Evolutionary conservation across 352 stramenopile species (phyloP), one percentile per base, ranked within the genome.

Genomic region (Blastocystis sp.): DNA sequence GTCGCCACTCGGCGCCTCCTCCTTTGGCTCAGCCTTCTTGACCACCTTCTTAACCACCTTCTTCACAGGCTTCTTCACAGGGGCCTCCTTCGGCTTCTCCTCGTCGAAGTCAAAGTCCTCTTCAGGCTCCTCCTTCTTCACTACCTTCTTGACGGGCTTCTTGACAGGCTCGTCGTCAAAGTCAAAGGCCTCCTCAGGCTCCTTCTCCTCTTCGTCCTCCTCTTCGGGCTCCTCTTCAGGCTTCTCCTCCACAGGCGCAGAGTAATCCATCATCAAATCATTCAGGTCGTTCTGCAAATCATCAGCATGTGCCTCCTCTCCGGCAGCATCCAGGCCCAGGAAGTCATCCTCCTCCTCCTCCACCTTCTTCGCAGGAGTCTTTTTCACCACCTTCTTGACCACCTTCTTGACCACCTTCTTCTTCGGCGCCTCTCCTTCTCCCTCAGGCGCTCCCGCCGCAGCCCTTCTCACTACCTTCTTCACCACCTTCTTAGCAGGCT

Each of bases 331-430:
- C 23, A 60, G n/a, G 14, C 65, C 70, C 23, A 48, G 21, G 28
- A 81, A 65, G 1, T 67, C 28, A 23, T 81, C 71, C 1, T 34
- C 64, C 28, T 34, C 64, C 28, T 56, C 43, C n/a, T 81, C 71
- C 48, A 34, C n/a, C 28, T 81, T 23, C 71, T 81, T 81, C 52
- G 60, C 10, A 52, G 52, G 11, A 19, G 23, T 62, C 71, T 81
- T 81, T n/a, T 81, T 81, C 9, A 81, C 71, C 7, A 81, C 71
- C 48, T 81, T 81, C 71, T 66, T 81, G 40, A 81, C 71, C 1
- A 81, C 71, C 48, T 81, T 81, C 28, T 65, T 62, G 23, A 62
- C 56, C 17, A 65, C 48, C 11, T 53, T 81, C 71, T 81, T 81
- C 17, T 21, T 21, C 23, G 62, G 21, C 62, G 62, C n/a, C 23